Evolutionary conservation across 2,329 filamentous ascomycete genomes (phyloP).

Genomic region (Fonsecaea monophora): DNA sequence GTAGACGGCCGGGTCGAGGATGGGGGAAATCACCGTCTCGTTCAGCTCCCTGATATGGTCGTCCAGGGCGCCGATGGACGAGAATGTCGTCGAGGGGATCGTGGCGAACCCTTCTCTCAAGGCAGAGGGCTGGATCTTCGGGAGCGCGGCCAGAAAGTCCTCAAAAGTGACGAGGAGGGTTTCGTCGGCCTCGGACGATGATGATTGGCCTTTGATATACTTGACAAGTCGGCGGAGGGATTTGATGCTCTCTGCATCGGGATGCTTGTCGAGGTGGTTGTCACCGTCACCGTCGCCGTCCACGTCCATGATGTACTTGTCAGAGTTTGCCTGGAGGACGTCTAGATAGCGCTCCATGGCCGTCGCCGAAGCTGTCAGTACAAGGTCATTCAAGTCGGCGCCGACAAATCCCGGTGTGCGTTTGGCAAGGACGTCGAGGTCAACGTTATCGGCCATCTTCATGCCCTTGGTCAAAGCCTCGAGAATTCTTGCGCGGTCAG

Average conservation of each 20-base stretch:
- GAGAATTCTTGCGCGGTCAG: slow-evolving; percentile 78
- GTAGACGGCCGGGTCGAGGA: slow-evolving; percentile 80
- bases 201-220: slow-evolving; percentile 22
- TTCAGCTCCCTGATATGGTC: slow-evolving; percentile 81
- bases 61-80: slow-evolving; percentile 84
- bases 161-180: slow-evolving; percentile 65
- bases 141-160: slow-evolving; percentile 77
- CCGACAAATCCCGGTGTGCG: slow-evolving; percentile 92
- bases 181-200: slow-evolving; percentile 39
- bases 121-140: slow-evolving; percentile 77
- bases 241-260: slow-evolving; percentile 31
- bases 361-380: slow-evolving; percentile 68
- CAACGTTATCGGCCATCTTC: slow-evolving; percentile 70
- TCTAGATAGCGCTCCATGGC: slow-evolving; percentile 68
- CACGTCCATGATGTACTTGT: slow-evolving; percentile 59
- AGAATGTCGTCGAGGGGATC: slow-evolving; percentile 91
- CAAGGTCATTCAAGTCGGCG: slow-evolving; percentile 78
- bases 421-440: slow-evolving; percentile 77
- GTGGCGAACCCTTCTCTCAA: slow-evolving; percentile 95
- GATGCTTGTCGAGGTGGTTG: slow-evolving; percentile 25
- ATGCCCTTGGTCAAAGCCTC: slow-evolving; percentile 72
- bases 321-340: slow-evolving; percentile 56
- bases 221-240: slow-evolving; percentile 31
- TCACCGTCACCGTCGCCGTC: slow-evolving; percentile 56
- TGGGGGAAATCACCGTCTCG: slow-evolving; percentile 87